Evolutionary conservation across 257 asterid genomes (phyloP).

Genomic region (Agastache rugosa): DNA sequence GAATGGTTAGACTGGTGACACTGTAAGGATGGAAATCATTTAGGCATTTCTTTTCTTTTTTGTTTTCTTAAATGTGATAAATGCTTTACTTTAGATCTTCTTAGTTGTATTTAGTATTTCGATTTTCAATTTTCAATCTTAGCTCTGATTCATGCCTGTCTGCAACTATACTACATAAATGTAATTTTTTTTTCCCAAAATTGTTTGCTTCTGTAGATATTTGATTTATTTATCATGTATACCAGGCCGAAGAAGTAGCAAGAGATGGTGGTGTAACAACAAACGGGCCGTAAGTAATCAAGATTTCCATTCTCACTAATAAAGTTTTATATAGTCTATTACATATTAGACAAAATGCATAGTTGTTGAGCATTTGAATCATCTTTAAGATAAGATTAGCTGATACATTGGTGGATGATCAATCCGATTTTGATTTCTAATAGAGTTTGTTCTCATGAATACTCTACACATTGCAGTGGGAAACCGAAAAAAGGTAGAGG

Average conservation of each 20-base stretch:
- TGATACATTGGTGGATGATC: neutral
- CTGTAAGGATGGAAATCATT: neutral
- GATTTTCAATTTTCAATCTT: conserved; percentile 4
- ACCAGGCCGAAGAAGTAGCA: conserved; percentile 92
- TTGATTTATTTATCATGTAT: conserved; percentile 29
- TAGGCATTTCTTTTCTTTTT: conserved; percentile 10
- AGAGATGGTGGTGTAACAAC: conserved; percentile 81
- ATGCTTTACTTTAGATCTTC: conserved; percentile 1
- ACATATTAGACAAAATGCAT: neutral
- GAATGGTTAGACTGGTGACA: conserved; percentile 4
- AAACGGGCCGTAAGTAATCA: conserved; percentile 78
- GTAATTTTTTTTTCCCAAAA: neutral
- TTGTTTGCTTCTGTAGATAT: conserved; percentile 11
- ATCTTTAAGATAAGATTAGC: neutral
- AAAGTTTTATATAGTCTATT: neutral
- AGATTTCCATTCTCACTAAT: conserved; percentile 13
- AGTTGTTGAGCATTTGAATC: neutral
- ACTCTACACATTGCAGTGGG: conserved; percentile 58
- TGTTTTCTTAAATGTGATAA: neutral
- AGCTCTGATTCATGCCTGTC: neutral
- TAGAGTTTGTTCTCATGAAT: conserved; percentile 5
- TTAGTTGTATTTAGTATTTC: conserved; percentile 7
- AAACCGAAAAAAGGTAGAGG: conserved; percentile 88
- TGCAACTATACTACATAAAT: neutral
- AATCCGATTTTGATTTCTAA: conserved; percentile 1